These are phyloP conservation scores for Sabuloglossum arenarium DNA, from an alignment of 495 filamentous ascomycete species.

Conservation along the genomic window DNA sequence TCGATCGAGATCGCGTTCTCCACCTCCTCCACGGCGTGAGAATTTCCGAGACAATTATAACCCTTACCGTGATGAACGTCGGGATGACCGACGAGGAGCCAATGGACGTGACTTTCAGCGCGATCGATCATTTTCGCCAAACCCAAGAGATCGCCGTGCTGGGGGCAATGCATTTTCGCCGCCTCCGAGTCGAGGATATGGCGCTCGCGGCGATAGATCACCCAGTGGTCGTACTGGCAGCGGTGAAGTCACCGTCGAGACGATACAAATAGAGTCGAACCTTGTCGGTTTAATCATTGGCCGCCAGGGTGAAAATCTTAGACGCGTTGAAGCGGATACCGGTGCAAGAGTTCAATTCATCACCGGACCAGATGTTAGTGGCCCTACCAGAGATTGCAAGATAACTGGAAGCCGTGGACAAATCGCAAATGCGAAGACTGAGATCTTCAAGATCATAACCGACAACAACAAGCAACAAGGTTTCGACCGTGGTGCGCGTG, in stretches of 20 bases:
- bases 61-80: slow-evolving; percentile 57
- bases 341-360: slow-evolving; percentile 64
- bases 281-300: slow-evolving; percentile 73
- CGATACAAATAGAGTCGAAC: slow-evolving; percentile 53
- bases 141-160: slow-evolving; percentile 23
- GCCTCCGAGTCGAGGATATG: slow-evolving; percentile 17
- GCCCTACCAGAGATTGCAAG: slow-evolving; percentile 51
- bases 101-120: slow-evolving; percentile 32
- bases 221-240: slow-evolving; percentile 25
- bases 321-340: slow-evolving; percentile 55
- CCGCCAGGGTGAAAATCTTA: slow-evolving; percentile 59
- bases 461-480: slow-evolving; percentile 47
- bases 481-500: slow-evolving; percentile 11
- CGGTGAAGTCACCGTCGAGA: slow-evolving; percentile 25
- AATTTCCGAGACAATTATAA: slow-evolving; percentile 50
- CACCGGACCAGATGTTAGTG: slow-evolving; percentile 40
- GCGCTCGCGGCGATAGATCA: slow-evolving; percentile 26
- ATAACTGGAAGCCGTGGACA: slow-evolving; percentile 47
- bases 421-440: slow-evolving; percentile 45
- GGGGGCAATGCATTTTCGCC: slow-evolving; percentile 25
- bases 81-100: slow-evolving; percentile 32
- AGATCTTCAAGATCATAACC: slow-evolving; percentile 62
- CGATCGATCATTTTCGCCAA: slow-evolving; percentile 42
- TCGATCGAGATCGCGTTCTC: slow-evolving; percentile 50
- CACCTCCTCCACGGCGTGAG: slow-evolving; percentile 27